Percentiles rank a stretch among this genome's conserved stretches.
Conservation (phyloP, 257 asterid genomes). For the Fraxinus quadrangulata region DNA sequence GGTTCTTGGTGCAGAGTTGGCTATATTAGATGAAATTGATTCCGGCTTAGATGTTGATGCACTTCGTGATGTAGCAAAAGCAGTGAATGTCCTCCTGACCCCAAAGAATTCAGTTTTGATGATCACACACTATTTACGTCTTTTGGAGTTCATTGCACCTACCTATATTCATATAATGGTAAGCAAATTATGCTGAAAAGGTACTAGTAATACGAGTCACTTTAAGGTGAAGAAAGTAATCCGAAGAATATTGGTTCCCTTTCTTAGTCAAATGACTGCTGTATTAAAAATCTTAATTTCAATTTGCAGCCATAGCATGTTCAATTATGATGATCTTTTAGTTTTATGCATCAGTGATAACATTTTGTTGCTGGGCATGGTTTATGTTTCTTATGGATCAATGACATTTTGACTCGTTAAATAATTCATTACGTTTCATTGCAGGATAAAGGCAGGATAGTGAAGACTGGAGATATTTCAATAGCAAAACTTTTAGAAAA, state of each 20-base stretch:
- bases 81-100: slow-evolving; percentile 74
- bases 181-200: slow-evolving; percentile 34
- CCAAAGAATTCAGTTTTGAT: slow-evolving; percentile 75
- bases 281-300: not conserved
- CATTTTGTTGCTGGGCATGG: not conserved
- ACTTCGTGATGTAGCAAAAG: slow-evolving; percentile 85
- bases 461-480: slow-evolving; percentile 82
- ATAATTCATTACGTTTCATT: not conserved
- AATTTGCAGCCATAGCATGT: not conserved
- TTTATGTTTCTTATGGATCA: not conserved
- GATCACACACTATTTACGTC: slow-evolving; percentile 92
- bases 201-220: not conserved
- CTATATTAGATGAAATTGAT: slow-evolving; percentile 91
- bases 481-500: slow-evolving; percentile 69
- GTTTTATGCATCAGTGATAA: slow-evolving; percentile 2
- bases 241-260: not conserved
- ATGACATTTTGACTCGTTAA: not conserved
- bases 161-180: slow-evolving; percentile 87
- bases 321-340: not conserved
- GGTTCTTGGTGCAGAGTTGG: slow-evolving; percentile 97
- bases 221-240: not conserved
- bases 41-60: slow-evolving; percentile 99
- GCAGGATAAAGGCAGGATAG: slow-evolving; percentile 89
- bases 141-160: slow-evolving; percentile 81
- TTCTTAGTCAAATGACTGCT: not conserved